A percentile compares a stretch with the other conserved stretches of the same genome.
Evolutionary conservation across 2,329 filamentous ascomycete species (phyloP).

Genomic region (Fusarium equiseti): DNA sequence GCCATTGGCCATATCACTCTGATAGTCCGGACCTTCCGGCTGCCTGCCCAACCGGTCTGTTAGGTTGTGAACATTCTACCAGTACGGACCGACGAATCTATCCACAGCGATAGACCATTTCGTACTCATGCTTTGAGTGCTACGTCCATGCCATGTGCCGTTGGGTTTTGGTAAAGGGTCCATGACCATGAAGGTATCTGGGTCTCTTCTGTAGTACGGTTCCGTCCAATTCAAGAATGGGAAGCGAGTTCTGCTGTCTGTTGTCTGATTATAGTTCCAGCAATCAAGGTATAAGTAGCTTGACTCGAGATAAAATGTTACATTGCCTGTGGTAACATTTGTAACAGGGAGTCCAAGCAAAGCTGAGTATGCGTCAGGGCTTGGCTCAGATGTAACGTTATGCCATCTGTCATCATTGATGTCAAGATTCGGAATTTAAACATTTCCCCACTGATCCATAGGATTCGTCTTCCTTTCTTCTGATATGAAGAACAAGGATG

Average conservation of each 20-base stretch:
- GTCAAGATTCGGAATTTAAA: slow-evolving; percentile 19
- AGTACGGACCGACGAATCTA: slow-evolving; percentile 1
- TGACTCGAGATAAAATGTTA: slow-evolving; percentile 18
- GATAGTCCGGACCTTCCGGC: too few relatives aligned
- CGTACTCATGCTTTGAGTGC: accelerated
- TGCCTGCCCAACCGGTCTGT: background rate
- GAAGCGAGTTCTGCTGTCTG: too few relatives aligned
- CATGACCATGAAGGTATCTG: too few relatives aligned
- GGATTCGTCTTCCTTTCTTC: background rate
- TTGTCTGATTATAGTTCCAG: too few relatives aligned
- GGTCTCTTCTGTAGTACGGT: too few relatives aligned
- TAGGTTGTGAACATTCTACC: accelerated
- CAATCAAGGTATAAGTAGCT: slow-evolving; percentile 14
- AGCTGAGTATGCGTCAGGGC: slow-evolving; percentile 2
- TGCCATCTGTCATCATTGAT: background rate
- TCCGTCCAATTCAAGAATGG: background rate
- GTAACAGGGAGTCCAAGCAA: slow-evolving; percentile 13
- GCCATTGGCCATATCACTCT: background rate
- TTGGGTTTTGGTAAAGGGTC: background rate
- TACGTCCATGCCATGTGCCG: slow-evolving; percentile 13
- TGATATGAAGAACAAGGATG: background rate
- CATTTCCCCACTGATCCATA: slow-evolving; percentile 26
- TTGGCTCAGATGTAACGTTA: background rate
- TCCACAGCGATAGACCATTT: background rate
- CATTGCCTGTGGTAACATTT: slow-evolving; percentile 7